Percentiles rank a stretch among this genome's conserved stretches.
Conservation (phyloP, 2,329 filamentous ascomycete species). For the Aspergillus sp. region DNA sequence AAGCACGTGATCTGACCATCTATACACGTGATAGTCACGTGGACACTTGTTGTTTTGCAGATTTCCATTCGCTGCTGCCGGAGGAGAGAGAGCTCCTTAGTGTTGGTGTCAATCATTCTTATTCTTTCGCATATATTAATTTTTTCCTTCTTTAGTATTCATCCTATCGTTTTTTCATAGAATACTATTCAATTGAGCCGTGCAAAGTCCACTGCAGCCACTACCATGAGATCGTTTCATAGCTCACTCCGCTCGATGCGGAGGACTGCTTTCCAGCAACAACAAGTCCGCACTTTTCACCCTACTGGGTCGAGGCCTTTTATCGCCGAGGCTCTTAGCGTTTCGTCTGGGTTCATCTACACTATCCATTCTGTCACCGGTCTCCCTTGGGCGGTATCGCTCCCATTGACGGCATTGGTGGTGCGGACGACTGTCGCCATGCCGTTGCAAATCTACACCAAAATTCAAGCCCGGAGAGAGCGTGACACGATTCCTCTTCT, state of each 20-base stretch:
- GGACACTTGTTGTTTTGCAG: background rate
- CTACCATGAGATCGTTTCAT: constrained; percentile 6
- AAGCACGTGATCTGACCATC: background rate
- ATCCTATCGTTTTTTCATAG: background rate
- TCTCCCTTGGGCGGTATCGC: constrained; percentile 55
- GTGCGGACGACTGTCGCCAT: constrained; percentile 50
- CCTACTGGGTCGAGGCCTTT: constrained; percentile 44
- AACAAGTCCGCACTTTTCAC: constrained; percentile 49
- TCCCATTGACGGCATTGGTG: constrained; percentile 55
- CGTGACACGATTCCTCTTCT: constrained; percentile 45
- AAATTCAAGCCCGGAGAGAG: constrained; percentile 40
- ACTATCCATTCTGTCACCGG: constrained; percentile 50
- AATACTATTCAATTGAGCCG: background rate
- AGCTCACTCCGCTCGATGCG: constrained; percentile 8
- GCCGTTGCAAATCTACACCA: constrained; percentile 48
- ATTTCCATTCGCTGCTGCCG: background rate
- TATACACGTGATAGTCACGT: background rate
- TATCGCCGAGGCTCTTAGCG: constrained; percentile 44
- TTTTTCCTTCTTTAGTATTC: constrained; percentile 2
- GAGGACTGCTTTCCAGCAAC: constrained; percentile 19
- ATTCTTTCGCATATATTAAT: background rate
- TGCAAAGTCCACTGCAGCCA: background rate
- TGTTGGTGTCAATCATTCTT: background rate
- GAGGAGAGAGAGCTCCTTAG: no score
- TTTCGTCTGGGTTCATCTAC: constrained; percentile 49